Base-by-base conservation (phyloP, 129 eudicot species). In the Flaveria linearis region DNA sequence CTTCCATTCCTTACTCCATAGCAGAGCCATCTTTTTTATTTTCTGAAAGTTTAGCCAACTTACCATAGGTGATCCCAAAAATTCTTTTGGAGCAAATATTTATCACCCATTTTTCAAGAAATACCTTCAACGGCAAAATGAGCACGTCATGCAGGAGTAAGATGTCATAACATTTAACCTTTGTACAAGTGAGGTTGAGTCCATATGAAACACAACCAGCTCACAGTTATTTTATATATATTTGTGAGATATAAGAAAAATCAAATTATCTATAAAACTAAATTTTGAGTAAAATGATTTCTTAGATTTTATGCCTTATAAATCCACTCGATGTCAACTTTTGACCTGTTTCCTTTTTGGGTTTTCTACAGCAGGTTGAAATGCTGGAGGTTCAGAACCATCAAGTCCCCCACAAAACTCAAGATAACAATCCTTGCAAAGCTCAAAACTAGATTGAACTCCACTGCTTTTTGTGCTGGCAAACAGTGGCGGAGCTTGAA, bases 341-440 rank as follows among this genome's bases (percentile, higher is more conserved):
- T n/a, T n/a, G n/a, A n/a, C n/a, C n/a, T n/a, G n/a, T n/a, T n/a
- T n/a, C n/a, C n/a, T n/a, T n/a, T n/a, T n/a, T n/a, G n/a, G n/a
- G n/a, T n/a, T n/a, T n/a, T n/a, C n/a, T n/a, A 28, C 30, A 28
- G 30, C 30, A 28, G 30, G 30, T 28, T 72, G 92, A 85, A 85
- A 88, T 62, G 92, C 84, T 36, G 92, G 89, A 78, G 92, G 92
- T 75, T 85, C 86, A 28, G 79, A 81, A 45, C 88, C 89, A 71
- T 85, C 86, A 83, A 88, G 89, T 13, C 92, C 92, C 20, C 92
- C 92, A 71, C 87, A 85, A 46, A 88, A 81, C 73, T 81, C 80
- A 67, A 83, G 15, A 50, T 83, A 88, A 80, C 92, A 88, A 56
- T 41, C 51, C 25, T 57, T 45, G 68, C 89, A 85, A 76, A 88